Evolutionary conservation across 1,284 basidiomycete species (phyloP).

Genomic region (Sporisorium scitamineum): DNA sequence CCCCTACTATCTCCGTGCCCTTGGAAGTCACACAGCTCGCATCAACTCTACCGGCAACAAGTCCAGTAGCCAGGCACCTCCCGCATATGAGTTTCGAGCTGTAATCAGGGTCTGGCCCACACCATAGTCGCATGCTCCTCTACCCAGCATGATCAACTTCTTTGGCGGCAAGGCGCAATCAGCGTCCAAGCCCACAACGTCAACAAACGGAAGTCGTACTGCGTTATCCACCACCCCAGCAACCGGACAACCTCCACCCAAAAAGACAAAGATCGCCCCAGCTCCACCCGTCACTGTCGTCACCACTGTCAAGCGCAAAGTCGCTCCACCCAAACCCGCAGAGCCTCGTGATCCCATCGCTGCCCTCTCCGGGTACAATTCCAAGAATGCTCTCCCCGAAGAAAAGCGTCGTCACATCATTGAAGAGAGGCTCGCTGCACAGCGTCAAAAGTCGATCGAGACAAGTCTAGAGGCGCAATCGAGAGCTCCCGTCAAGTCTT

Average conservation of each 20-base stretch:
- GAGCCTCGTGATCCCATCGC: slow-evolving; percentile 45
- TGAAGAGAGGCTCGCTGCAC: slow-evolving; percentile 44
- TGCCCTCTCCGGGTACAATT: slow-evolving; percentile 36
- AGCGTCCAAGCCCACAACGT: slow-evolving; percentile 7
- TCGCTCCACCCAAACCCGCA: slow-evolving; percentile 26
- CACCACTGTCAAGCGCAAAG: slow-evolving; percentile 40
- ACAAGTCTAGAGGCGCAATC: slow-evolving; percentile 36
- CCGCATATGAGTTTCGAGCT: neutral
- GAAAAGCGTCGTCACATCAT: slow-evolving; percentile 53
- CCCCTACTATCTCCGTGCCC: neutral
- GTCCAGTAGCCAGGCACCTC: no score
- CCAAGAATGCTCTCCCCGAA: slow-evolving; percentile 52
- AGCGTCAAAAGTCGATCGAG: slow-evolving; percentile 47
- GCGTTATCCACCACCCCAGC: slow-evolving; percentile 4
- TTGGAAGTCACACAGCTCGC: neutral
- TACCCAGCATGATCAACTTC: slow-evolving; percentile 46
- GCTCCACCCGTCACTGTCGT: slow-evolving; percentile 37
- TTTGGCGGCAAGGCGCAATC: slow-evolving; percentile 36
- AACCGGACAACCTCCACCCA: slow-evolving; percentile 19
- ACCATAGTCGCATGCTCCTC: neutral
- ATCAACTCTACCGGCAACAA: neutral
- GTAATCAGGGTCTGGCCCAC: neutral
- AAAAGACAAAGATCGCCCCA: slow-evolving; percentile 33
- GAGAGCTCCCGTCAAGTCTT: slow-evolving; percentile 26
- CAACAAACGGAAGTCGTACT: neutral